Evolutionary conservation across 2,329 filamentous ascomycete species (phyloP).

Genomic region (Aspergillus eucalypticola): DNA sequence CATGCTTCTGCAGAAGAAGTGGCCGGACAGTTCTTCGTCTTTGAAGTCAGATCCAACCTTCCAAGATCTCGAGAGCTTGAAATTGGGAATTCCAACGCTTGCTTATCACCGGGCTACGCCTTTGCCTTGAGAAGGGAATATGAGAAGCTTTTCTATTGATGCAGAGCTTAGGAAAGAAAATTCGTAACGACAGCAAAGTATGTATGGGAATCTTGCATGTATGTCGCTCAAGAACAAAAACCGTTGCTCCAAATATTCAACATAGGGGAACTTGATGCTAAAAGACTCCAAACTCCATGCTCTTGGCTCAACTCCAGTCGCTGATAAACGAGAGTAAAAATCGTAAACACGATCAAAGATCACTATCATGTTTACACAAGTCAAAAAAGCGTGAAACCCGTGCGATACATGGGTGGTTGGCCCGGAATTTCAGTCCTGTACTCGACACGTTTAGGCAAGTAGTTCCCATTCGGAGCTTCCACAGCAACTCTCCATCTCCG

Average conservation of each 20-base stretch:
- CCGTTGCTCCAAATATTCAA: background rate
- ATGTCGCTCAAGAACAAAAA: background rate
- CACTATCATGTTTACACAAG: background rate
- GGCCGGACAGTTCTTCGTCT: background rate
- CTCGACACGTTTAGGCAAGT: slow-evolving; percentile 25
- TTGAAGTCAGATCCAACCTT: slow-evolving; percentile 25
- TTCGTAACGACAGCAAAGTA: background rate
- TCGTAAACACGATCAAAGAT: background rate
- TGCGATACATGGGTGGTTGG: slow-evolving; percentile 27
- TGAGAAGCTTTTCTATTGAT: background rate
- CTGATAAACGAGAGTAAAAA: background rate
- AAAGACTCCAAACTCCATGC: slow-evolving; percentile 10
- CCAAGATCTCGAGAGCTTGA: slow-evolving; percentile 20
- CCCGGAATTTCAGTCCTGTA: slow-evolving; percentile 22
- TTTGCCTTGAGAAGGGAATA: slow-evolving; percentile 13
- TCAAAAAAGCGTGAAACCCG: slow-evolving; percentile 27
- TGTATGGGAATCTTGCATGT: background rate
- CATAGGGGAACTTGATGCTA: background rate
- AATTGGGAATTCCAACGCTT: slow-evolving; percentile 33
- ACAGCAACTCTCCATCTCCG: slow-evolving; percentile 26
- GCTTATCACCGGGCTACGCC: slow-evolving; percentile 31
- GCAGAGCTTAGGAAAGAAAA: background rate
- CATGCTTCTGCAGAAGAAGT: slow-evolving; percentile 27
- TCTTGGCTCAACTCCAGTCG: background rate
- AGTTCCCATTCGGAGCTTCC: slow-evolving; percentile 26